Conservation (phyloP, 2,329 filamentous ascomycete species). For the Xylaria sp. region DNA sequence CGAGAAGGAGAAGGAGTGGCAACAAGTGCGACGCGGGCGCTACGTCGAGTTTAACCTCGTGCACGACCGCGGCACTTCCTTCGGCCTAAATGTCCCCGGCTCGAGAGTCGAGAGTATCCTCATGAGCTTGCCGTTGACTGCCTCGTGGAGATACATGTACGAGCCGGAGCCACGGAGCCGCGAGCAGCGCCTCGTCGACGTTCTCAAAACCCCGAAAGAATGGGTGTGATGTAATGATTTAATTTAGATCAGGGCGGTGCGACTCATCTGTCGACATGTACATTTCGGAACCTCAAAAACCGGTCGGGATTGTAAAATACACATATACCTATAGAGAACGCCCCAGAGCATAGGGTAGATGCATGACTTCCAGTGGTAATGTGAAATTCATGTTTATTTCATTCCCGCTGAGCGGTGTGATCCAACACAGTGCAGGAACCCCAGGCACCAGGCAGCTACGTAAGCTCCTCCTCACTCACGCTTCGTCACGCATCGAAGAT, state of each 20-base stretch:
- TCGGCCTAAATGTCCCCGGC: conserved; percentile 90
- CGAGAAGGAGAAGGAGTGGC: conserved; percentile 89
- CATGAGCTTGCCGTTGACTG: conserved; percentile 94
- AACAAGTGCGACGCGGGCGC: conserved; percentile 89
- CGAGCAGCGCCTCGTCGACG: conserved; percentile 82
- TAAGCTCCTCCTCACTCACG: background rate
- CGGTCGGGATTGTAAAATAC: conserved; percentile 6
- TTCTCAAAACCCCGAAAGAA: conserved; percentile 67
- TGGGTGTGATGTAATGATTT: conserved; percentile 60
- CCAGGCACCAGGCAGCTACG: background rate
- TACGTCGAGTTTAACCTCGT: conserved; percentile 99
- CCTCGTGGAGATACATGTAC: conserved; percentile 96
- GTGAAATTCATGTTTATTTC: background rate
- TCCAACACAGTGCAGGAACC: conserved; percentile 6
- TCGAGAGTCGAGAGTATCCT: conserved; percentile 94
- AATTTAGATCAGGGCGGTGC: background rate
- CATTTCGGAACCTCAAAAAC: background rate
- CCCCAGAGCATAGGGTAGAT: background rate
- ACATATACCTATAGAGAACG: conserved; percentile 1
- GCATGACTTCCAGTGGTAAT: too few relatives aligned
- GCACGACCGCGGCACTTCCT: conserved; percentile 92
- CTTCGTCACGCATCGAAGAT: background rate
- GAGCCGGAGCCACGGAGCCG: conserved; percentile 74
- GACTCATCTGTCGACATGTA: background rate
- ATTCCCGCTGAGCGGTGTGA: background rate